phyloP scores from a whole-genome alignment of 352 stramenopile genomes.

The Globisporangium parvum region DNA sequence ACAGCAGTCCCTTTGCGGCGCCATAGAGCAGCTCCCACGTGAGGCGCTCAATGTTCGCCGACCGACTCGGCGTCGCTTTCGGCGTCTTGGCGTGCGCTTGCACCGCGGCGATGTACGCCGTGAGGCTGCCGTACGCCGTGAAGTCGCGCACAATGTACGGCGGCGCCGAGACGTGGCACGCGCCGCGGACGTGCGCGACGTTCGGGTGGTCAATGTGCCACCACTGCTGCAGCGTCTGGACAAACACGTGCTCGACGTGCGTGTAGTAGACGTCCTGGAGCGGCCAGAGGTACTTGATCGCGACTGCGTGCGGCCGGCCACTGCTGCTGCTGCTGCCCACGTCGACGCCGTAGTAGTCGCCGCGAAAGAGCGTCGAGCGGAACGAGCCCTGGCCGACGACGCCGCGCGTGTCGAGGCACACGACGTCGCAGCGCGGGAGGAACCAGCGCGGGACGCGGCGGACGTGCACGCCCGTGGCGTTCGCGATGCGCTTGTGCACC shows the following conservation, averaged over 20 bases:
- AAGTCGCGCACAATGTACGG: conserved; percentile 61
- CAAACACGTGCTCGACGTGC: conserved; percentile 48
- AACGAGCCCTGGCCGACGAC: conserved; percentile 38
- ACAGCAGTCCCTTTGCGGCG: conserved; percentile 48
- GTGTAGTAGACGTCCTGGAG: conserved; percentile 35
- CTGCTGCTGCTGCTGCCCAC: conserved; percentile 20
- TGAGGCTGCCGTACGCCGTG: conserved; percentile 46
- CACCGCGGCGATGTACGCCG: conserved; percentile 39
- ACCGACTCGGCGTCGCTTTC: conserved; percentile 12
- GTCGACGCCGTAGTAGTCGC: conserved; percentile 42
- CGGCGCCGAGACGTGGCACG: conserved; percentile 34
- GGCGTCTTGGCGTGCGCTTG: conserved; percentile 30
- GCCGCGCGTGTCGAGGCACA: conserved; percentile 32
- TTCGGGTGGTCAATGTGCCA: conserved; percentile 55
- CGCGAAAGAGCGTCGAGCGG: conserved; percentile 42
- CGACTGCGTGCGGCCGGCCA: background rate
- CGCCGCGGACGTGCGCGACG: conserved; percentile 52
- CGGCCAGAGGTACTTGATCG: conserved; percentile 53
- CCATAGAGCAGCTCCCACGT: conserved; percentile 56
- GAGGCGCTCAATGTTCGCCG: conserved; percentile 29
- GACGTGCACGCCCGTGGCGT: conserved; percentile 37
- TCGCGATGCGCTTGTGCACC: conserved; percentile 50
- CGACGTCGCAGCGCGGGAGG: conserved; percentile 36
- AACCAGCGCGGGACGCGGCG: conserved; percentile 60
- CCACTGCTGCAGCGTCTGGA: conserved; percentile 34